These are phyloP conservation scores for Fraxinus albicans DNA, from an alignment of 305 asterid genomes.

Conservation along the genomic window DNA sequence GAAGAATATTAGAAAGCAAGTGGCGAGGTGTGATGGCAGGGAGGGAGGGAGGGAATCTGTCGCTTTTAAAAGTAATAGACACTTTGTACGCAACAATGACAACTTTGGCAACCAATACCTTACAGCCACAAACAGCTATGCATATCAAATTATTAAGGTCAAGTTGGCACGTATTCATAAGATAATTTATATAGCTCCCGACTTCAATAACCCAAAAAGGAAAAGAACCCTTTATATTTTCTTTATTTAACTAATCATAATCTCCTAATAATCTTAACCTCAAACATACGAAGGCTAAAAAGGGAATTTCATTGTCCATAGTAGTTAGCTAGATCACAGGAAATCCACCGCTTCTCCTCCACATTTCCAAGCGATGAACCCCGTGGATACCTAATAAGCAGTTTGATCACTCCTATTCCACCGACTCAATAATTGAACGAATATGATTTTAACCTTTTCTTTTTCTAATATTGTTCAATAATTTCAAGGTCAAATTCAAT, in stretches of 20 bases:
- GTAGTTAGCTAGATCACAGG: not conserved
- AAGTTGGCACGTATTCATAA: not conserved
- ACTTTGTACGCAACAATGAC: constrained; percentile 35
- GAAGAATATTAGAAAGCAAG: not conserved
- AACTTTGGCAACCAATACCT: not conserved
- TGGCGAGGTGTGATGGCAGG: constrained; percentile 40
- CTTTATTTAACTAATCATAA: too few species aligned
- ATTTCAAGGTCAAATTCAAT: not conserved
- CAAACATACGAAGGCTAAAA: not conserved
- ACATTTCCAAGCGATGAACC: not conserved
- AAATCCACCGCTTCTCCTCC: not conserved
- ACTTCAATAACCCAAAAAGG: too few species aligned
- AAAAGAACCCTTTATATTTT: too few species aligned
- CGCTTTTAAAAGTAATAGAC: not conserved
- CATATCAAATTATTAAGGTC: not conserved
- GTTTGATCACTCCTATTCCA: not conserved
- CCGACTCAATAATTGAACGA: not conserved
- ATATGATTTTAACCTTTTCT: too few species aligned
- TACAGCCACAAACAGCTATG: not conserved
- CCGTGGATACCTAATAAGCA: not conserved
- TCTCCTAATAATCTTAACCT: not conserved
- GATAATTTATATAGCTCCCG: too few species aligned
- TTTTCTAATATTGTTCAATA: not conserved
- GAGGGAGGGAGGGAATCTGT: constrained; percentile 26
- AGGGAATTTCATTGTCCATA: not conserved